Base-by-base conservation (phyloP, 75 land plant genomes). In the Azolla pinnata region DNA sequence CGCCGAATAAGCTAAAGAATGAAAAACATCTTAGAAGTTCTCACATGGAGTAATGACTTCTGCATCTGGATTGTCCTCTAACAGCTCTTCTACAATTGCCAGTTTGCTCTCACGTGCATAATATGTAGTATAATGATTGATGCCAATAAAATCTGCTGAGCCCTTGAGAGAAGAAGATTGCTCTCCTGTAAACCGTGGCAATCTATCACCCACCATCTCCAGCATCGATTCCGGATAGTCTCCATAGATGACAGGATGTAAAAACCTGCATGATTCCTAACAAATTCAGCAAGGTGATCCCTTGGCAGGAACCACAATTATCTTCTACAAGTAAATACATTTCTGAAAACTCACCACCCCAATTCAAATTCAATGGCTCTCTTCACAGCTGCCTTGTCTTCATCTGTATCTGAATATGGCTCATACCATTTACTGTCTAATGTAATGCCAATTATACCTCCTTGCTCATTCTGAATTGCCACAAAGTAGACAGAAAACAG, bases 341-440 rank as follows among this genome's bases (percentile, higher is more conserved):
- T 27, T 3, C 33, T n/a, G 25, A 29, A 26, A 7, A 32, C 67
- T 65, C 76, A 84, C 88, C 92, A 84, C 63, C 88, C 88, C 20
- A 87, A 59, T 33, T 49, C 72, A 67, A 87, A 87, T 54, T 84
- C 88, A 60, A 76, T 44, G 8, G 88, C 88, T 68, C 92, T 79
- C 2, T 51, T 29, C 25, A 85, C 82, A 44, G 88, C 92, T 31
- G 67, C 80, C 14, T 31, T 65, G 52, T 87, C 85, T 64, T 84
- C 88, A 18, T 62, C 42, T 17, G 57, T 25, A 46, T 74, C 68
- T 3, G 84, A 59, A 1, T 67, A 24, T 9, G 92, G 92, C 60
- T 87, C 83, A 55, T 79, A 84, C 92, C 92, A 87, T 59, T 74
- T 76, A 33, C 78, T 65, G 74, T 84, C 82, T 8, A 87, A 54